Evolutionary conservation across 345 rosid species (phyloP).

Genomic region (Arabidopsis suecica): DNA sequence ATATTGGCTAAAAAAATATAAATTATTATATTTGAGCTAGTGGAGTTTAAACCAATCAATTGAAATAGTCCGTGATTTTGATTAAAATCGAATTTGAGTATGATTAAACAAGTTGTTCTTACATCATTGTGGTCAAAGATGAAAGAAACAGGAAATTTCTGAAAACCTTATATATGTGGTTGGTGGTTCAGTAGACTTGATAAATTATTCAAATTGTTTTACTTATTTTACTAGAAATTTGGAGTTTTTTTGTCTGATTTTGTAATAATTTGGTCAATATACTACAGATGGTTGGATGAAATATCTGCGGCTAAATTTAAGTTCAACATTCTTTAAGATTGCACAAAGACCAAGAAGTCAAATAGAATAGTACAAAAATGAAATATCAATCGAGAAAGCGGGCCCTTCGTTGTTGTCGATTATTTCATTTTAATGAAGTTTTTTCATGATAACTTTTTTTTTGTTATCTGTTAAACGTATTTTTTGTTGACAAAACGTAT

Average conservation of each 20-base stretch:
- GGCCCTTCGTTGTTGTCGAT: conserved; percentile 13
- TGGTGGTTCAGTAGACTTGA: conserved; percentile 24
- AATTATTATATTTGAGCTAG: neutral
- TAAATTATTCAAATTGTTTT: neutral
- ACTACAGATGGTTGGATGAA: conserved; percentile 34
- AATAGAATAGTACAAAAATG: neutral
- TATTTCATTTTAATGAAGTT: neutral
- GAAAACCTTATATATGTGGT: conserved; percentile 19
- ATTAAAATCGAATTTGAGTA: conserved; percentile 11
- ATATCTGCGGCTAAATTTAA: conserved; percentile 5
- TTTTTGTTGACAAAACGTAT: too few relatives aligned
- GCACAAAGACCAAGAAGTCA: conserved; percentile 35
- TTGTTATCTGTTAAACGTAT: neutral
- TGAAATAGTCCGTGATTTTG: conserved; percentile 40
- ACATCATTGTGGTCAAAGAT: conserved; percentile 34
- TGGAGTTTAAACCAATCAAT: conserved; percentile 26
- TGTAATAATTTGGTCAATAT: neutral
- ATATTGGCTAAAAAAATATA: too few relatives aligned
- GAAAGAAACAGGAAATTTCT: conserved; percentile 30
- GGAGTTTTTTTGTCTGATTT: neutral
- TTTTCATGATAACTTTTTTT: neutral
- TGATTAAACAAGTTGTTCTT: conserved; percentile 31
- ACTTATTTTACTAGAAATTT: neutral
- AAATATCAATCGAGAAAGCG: neutral
- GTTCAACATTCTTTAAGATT: conserved; percentile 20